Evolutionary conservation across 805 yeast species (phyloP).

Genomic region (Starmerella riodocensis): DNA sequence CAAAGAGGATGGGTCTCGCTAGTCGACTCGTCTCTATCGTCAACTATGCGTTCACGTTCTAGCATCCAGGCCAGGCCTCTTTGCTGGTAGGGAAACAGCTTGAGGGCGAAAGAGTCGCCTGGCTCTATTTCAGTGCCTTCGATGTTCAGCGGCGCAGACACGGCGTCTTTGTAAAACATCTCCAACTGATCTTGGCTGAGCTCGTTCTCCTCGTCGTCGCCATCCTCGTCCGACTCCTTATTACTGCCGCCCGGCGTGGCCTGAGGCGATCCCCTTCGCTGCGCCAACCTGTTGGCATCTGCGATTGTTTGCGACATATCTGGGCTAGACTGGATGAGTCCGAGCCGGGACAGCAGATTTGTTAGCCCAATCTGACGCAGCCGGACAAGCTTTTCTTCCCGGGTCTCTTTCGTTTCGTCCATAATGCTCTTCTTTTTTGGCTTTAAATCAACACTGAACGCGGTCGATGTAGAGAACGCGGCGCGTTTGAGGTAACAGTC

Average conservation of each 20-base stretch:
- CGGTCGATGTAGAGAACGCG: constrained; percentile 23
- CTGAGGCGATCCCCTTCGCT: no score
- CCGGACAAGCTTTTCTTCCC: constrained; percentile 39
- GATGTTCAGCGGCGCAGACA: constrained; percentile 29
- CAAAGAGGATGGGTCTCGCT: constrained; percentile 62
- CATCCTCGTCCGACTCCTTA: constrained; percentile 24
- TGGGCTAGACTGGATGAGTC: constrained; percentile 14
- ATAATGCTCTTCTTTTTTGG: constrained; percentile 13
- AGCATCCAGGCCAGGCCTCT: constrained; percentile 85
- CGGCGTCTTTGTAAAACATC: constrained; percentile 48
- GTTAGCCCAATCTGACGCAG: constrained; percentile 44
- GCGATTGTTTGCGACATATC: constrained; percentile 6
- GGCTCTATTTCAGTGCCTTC: constrained; percentile 45
- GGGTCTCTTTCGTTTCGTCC: constrained; percentile 36
- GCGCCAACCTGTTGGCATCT: constrained; percentile 19
- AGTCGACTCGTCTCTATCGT: constrained; percentile 31
- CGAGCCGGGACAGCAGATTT: constrained; percentile 41
- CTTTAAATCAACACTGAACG: constrained; percentile 11
- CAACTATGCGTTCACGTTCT: constrained; percentile 56
- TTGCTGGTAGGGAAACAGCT: constrained; percentile 63
- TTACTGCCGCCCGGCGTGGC: not conserved
- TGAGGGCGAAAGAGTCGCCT: constrained; percentile 41
- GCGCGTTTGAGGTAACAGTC: constrained; percentile 43
- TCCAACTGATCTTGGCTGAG: constrained; percentile 61
- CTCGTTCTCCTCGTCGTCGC: constrained; percentile 32